phyloP scores from a whole-genome alignment of 1,284 basidiomycete genomes.

The Sporisorium reilianum region DNA sequence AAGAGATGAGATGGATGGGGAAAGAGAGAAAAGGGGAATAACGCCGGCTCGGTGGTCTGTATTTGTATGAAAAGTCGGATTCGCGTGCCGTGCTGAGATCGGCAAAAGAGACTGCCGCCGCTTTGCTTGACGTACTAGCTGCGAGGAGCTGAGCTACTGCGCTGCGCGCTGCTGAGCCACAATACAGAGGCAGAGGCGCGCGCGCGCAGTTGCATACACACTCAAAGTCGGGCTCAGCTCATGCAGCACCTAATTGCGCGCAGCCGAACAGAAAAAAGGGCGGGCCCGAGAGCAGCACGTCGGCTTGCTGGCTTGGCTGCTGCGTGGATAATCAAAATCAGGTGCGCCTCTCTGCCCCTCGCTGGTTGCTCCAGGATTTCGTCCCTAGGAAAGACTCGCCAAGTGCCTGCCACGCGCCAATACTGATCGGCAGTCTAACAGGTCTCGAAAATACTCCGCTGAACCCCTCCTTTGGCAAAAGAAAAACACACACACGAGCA shows the following conservation, averaged over 20 bases:
- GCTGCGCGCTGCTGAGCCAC: too few species aligned
- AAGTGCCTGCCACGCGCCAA: background rate
- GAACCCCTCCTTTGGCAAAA: background rate
- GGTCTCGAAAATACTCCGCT: background rate
- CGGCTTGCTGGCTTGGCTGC: background rate
- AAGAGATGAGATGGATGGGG: slow-evolving; percentile 47
- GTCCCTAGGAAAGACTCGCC: too few species aligned
- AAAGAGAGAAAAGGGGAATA: slow-evolving; percentile 34
- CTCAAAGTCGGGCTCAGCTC: slow-evolving; percentile 6
- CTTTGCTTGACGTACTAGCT: too few species aligned
- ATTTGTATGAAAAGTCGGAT: slow-evolving; percentile 53
- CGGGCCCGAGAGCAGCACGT: slow-evolving; percentile 5
- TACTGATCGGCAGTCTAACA: slow-evolving; percentile 10
- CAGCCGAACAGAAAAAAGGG: slow-evolving; percentile 13
- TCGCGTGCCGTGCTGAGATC: slow-evolving; percentile 29
- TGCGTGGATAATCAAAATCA: slow-evolving; percentile 9
- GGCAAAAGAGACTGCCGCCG: slow-evolving; percentile 20
- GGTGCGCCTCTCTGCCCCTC: too few species aligned
- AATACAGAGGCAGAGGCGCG: too few species aligned
- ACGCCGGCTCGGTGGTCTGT: slow-evolving; percentile 35
- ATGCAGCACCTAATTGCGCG: slow-evolving; percentile 16
- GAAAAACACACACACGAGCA: background rate
- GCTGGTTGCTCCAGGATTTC: too few species aligned
- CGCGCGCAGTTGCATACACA: background rate
- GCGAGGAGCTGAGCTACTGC: background rate